Conservation (phyloP, 1,284 basidiomycete genomes). For the Thelephora terrestris region DNA sequence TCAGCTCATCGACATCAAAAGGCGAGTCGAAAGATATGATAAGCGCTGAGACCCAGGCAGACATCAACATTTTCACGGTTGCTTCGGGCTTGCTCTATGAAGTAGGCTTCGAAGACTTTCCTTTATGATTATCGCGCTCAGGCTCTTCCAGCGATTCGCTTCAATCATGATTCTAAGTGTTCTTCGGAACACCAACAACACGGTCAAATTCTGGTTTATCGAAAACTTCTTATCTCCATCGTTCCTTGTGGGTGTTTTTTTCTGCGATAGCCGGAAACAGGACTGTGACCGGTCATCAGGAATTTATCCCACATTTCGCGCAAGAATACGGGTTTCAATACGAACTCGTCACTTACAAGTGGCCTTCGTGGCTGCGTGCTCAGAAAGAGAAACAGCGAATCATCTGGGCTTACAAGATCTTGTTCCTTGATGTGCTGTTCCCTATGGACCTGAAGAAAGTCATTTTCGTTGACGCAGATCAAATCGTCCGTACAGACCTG, state of each 20-base stretch:
- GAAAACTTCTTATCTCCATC: conserved; percentile 98
- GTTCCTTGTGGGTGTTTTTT: conserved; percentile 60
- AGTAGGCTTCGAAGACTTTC: conserved; percentile 30
- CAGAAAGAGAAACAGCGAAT: conserved; percentile 97
- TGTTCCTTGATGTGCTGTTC: conserved; percentile 97
- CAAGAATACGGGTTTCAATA: conserved; percentile 90
- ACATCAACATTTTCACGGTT: conserved; percentile 98
- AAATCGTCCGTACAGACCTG: conserved; percentile 94
- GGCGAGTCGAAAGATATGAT: conserved; percentile 15
- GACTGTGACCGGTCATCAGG: conserved; percentile 31
- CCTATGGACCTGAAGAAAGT: conserved; percentile 97
- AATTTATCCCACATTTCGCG: conserved; percentile 91
- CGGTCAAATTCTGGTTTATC: conserved; percentile 99
- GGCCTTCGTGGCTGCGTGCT: conserved; percentile 94
- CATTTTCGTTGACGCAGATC: conserved; percentile 97
- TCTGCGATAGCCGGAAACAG: neutral
- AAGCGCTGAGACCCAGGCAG: conserved; percentile 45
- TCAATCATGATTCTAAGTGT: conserved; percentile 98
- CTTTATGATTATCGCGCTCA: neutral
- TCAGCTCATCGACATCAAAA: conserved; percentile 32
- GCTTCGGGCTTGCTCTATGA: conserved; percentile 95
- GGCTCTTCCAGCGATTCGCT: conserved; percentile 70
- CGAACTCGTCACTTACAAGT: conserved; percentile 96
- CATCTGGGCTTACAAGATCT: conserved; percentile 99
- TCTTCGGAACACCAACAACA: conserved; percentile 83